phyloP scores from a whole-genome alignment of 208 protist species.

The Leishmania arabica region DNA sequence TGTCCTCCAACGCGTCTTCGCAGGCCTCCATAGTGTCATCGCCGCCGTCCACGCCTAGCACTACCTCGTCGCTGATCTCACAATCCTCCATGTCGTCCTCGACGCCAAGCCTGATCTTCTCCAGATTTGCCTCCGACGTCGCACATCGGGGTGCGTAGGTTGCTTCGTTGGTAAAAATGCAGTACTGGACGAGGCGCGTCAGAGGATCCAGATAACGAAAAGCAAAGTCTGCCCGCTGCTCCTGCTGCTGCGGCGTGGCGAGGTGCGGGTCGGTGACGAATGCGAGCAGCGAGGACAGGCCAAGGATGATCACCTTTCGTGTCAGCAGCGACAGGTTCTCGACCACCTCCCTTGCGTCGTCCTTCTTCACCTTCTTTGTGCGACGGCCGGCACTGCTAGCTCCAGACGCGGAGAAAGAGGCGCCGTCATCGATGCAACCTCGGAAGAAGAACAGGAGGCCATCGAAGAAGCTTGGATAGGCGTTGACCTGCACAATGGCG shows the following conservation, averaged over 20 bases:
- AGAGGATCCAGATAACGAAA: constrained; percentile 39
- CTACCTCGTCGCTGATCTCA: constrained; percentile 45
- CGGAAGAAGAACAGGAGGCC: constrained; percentile 76
- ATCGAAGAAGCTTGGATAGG: constrained; percentile 78
- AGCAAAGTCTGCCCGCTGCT: constrained; percentile 43
- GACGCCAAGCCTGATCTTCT: constrained; percentile 41
- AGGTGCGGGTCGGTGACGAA: constrained; percentile 22
- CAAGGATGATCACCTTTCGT: constrained; percentile 78
- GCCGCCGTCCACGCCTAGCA: constrained; percentile 44
- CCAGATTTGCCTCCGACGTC: constrained; percentile 57
- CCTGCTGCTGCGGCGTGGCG: constrained; percentile 6
- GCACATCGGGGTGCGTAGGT: constrained; percentile 59
- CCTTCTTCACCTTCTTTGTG: constrained; percentile 54
- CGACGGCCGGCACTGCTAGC: background rate
- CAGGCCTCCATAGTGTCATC: constrained; percentile 43
- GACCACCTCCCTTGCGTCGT: constrained; percentile 57
- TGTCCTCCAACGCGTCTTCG: constrained; percentile 43
- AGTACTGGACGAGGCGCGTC: constrained; percentile 74
- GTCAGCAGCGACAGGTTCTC: constrained; percentile 74
- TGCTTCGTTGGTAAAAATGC: constrained; percentile 71
- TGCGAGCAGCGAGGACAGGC: constrained; percentile 54
- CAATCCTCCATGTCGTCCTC: constrained; percentile 61
- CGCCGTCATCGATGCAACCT: constrained; percentile 28
- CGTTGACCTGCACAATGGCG: constrained; percentile 49
- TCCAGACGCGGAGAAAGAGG: background rate